Evolutionary conservation across 805 yeast species (phyloP).

Genomic region (Barnettozyma populi): DNA sequence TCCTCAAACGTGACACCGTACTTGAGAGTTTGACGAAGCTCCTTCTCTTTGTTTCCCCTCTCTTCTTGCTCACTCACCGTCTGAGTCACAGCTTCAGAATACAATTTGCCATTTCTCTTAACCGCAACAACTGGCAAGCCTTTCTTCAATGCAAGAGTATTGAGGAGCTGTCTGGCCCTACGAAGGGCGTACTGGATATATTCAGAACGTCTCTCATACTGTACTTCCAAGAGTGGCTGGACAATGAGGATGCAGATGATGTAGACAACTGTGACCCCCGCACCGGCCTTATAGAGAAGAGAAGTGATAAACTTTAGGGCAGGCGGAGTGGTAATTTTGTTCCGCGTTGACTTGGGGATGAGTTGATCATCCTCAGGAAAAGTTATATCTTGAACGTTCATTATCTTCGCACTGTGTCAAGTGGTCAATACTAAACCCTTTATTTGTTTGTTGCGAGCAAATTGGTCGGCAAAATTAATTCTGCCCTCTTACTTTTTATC

Average conservation of each 20-base stretch:
- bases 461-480: background rate
- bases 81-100: slow-evolving; percentile 32
- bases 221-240: slow-evolving; percentile 36
- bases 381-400: slow-evolving; percentile 10
- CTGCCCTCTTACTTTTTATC: too few relatives aligned
- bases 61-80: slow-evolving; percentile 13
- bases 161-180: slow-evolving; percentile 27
- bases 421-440: too few relatives aligned
- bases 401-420: background rate
- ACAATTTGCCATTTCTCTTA: slow-evolving; percentile 34
- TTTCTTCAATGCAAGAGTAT: slow-evolving; percentile 22
- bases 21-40: slow-evolving; percentile 3
- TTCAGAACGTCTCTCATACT: slow-evolving; percentile 35
- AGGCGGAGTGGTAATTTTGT: slow-evolving; percentile 15
- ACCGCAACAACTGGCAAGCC: slow-evolving; percentile 37
- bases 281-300: slow-evolving; percentile 33
- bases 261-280: slow-evolving; percentile 27
- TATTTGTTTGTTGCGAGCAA: background rate
- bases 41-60: background rate
- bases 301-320: slow-evolving; percentile 21
- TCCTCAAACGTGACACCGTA: slow-evolving; percentile 15
- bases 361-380: slow-evolving; percentile 20
- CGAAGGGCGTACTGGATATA: slow-evolving; percentile 26
- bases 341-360: slow-evolving; percentile 1
- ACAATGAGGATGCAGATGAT: slow-evolving; percentile 29